Evolutionary conservation across 179 eudicot genomes (phyloP).

Genomic region (Monotropa hypopitys): DNA sequence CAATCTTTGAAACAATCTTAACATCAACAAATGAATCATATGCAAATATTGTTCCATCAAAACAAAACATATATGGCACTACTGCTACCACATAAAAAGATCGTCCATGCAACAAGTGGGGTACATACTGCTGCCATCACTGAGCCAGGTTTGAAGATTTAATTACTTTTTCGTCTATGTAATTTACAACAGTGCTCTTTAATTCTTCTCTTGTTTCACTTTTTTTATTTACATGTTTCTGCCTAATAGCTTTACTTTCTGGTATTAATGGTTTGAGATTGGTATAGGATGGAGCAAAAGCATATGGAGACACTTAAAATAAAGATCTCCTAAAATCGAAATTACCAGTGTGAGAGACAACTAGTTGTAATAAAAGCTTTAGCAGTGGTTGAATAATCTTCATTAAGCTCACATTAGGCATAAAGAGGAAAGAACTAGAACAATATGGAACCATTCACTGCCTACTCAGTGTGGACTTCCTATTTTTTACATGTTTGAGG

Average conservation of each 20-base stretch:
- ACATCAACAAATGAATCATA: too few relatives aligned
- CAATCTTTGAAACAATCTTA: too few relatives aligned
- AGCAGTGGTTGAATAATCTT: not conserved
- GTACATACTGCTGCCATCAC: slow-evolving; percentile 89
- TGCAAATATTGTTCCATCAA: too few relatives aligned
- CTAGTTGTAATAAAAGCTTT: not conserved
- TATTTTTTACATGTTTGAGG: not conserved
- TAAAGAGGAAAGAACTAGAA: not conserved
- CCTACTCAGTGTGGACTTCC: not conserved
- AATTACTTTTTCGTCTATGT: not conserved
- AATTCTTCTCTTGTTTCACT: not conserved
- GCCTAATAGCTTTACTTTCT: not conserved
- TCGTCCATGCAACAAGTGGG: slow-evolving; percentile 84
- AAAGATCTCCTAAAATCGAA: not conserved
- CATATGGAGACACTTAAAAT: not conserved
- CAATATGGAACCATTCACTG: not conserved
- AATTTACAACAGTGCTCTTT: not conserved
- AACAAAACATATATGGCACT: too few relatives aligned
- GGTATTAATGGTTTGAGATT: not conserved
- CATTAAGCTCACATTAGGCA: not conserved
- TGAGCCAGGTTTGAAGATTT: slow-evolving; percentile 43
- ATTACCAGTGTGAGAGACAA: not conserved
- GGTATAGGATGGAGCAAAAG: not conserved
- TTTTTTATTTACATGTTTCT: not conserved
- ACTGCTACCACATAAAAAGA: too few relatives aligned